These are phyloP conservation scores for Thermothielavioides terrestris DNA, from an alignment of 495 filamentous ascomycete genomes.

Conservation along the genomic window DNA sequence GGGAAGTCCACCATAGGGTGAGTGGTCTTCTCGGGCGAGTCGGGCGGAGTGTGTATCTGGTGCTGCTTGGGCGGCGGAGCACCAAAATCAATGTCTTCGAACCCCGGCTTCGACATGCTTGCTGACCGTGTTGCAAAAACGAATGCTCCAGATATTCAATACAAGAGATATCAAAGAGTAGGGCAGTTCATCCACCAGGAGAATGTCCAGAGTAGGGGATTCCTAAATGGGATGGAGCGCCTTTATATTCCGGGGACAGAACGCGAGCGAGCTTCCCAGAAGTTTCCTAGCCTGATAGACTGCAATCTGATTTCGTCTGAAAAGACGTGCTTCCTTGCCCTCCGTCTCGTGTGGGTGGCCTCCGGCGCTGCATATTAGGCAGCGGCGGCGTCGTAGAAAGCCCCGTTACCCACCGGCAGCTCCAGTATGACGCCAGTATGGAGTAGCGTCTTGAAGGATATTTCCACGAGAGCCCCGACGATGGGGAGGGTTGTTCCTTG, in stretches of 20 bases:
- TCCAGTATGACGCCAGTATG: conserved; percentile 12
- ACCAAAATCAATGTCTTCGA: conserved; percentile 50
- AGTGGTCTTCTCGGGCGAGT: conserved; percentile 11
- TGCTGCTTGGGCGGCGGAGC: conserved; percentile 23
- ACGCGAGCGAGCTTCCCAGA: too few relatives aligned
- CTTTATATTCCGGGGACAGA: too few relatives aligned
- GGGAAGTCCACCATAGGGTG: conserved; percentile 4
- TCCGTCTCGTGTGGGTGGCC: neutral
- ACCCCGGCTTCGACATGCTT: conserved; percentile 45
- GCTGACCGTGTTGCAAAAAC: neutral
- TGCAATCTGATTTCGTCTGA: neutral
- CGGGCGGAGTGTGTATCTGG: conserved; percentile 15
- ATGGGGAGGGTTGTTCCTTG: neutral
- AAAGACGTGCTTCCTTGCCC: neutral
- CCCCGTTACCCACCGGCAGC: conserved; percentile 1
- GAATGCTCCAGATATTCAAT: neutral
- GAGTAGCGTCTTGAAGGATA: conserved; percentile 1
- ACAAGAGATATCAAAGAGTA: too few relatives aligned
- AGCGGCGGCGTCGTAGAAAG: neutral
- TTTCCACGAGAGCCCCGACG: neutral
- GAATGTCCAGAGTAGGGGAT: too few relatives aligned
- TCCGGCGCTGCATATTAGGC: neutral
- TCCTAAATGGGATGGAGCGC: too few relatives aligned
- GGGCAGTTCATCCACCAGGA: too few relatives aligned
- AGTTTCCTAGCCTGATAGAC: too few relatives aligned